Base-by-base conservation (phyloP, 1,284 basidiomycete genomes). In the Cystobasidium sp. region DNA sequence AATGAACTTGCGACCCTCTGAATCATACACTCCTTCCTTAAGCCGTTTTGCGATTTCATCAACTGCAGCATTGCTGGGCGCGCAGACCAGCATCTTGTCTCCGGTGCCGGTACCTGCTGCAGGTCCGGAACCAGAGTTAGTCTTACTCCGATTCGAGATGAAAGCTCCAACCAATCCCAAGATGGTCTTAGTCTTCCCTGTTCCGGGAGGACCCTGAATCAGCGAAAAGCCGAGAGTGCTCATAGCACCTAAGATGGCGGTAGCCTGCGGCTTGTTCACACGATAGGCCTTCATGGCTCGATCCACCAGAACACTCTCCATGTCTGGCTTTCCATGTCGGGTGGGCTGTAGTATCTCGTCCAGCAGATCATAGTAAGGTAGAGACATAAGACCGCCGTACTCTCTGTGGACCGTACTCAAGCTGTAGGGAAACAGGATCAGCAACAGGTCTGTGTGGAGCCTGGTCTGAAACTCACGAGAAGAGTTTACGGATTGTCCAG, bases 171-270 rank as follows among this genome's bases (percentile, higher is more conserved):
- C 91, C n/a, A 99, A 86, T 20, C 93, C 94, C 79, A 94, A 93
- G 77, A 99, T 99, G 0, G 97, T 99, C 64, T 94, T 97, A 10
- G 97, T 99, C 84, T 99, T 99, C 52, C 97, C 97, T 0, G 97
- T 99, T 77, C 97, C 97, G 0, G 97, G 97, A 39, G 97, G 97
- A 62, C 94, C 97, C 86, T 99, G 97, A 73, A 99, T 96, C 46
- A 99, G 85, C 0, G 89, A 88, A 80, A 99, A 97, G 0, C 95
- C 97, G 24, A 88, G 84, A 0, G 88, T 88, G 10, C 79, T 74
- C 78, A 97, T 85, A 0, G 94, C 88, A 31, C 89, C 89, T 6
- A 93, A 81, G 62, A 99, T 93, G 2, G 97, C 97, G 51, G 85
- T 87, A 3, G 96, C 96, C 82, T 99, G 97, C 3, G 97, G 96